Conservation (phyloP, 1,139 yeast species). For the Debaryomyces nepalensis region DNA sequence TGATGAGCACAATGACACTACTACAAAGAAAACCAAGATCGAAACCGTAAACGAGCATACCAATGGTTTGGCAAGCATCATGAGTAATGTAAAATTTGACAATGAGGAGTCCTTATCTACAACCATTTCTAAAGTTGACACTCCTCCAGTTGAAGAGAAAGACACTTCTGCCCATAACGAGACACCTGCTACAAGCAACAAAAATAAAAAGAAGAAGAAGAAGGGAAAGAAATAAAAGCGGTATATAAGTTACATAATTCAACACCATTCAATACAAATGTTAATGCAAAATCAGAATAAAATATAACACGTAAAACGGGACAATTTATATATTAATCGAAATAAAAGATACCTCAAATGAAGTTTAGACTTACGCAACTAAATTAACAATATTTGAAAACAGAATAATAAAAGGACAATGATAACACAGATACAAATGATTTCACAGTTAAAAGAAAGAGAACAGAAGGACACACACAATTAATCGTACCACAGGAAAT, state of each 20-base stretch:
- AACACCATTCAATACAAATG: no score
- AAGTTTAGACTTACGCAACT: no score
- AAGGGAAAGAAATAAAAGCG: conserved; percentile 31
- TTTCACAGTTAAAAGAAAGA: no score
- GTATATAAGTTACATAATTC: conserved; percentile 1
- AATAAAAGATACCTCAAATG: no score
- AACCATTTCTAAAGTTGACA: conserved; percentile 10
- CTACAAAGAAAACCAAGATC: conserved; percentile 14
- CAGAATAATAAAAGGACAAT: no score
- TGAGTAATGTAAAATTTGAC: conserved; percentile 47
- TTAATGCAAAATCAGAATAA: no score
- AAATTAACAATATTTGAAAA: no score
- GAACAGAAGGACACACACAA: no score
- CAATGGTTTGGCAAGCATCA: conserved; percentile 45
- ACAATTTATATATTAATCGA: no score
- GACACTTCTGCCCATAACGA: conserved; percentile 17
- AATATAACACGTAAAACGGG: no score
- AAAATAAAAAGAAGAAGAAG: conserved; percentile 30
- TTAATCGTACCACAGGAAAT: neutral
- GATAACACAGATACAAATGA: no score
- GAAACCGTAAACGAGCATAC: conserved; percentile 23
- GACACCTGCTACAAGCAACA: conserved; percentile 15
- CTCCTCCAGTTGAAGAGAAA: conserved; percentile 15
- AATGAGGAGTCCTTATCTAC: conserved; percentile 21
- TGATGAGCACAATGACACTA: conserved; percentile 14